Evolutionary conservation across 2,329 filamentous ascomycete species (phyloP).

Genomic region (Dryadomyces quercus-mongolicae): DNA sequence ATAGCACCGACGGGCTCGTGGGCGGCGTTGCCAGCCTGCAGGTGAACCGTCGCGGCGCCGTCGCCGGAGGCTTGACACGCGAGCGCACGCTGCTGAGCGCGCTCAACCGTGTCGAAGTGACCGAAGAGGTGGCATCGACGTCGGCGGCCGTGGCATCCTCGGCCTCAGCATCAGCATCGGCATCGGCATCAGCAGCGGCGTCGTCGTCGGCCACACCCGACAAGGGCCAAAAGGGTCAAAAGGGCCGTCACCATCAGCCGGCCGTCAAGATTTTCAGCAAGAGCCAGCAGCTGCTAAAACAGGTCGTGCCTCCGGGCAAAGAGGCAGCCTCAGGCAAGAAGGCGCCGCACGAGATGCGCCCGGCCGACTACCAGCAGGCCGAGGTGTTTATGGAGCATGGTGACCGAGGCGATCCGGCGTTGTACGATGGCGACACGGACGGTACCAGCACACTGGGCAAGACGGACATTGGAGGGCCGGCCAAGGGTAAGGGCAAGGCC

Average conservation of each 20-base stretch:
- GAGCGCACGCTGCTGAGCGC: constrained; percentile 77
- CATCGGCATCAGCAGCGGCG: no score
- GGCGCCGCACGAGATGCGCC: constrained; percentile 46
- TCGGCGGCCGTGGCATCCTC: neutral
- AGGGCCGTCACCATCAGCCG: neutral
- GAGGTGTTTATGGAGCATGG: constrained; percentile 76
- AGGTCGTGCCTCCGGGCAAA: constrained; percentile 22
- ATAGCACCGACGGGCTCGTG: constrained; percentile 86
- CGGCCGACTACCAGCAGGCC: constrained; percentile 53
- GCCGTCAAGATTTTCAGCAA: constrained; percentile 66
- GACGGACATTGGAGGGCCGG: constrained; percentile 21
- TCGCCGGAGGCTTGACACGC: constrained; percentile 61
- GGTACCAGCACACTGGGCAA: constrained; percentile 19
- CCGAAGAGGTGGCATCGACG: constrained; percentile 23
- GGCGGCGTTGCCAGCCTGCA: constrained; percentile 74
- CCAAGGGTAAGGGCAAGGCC: constrained; percentile 12
- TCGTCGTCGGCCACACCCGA: neutral
- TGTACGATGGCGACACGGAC: constrained; percentile 58
- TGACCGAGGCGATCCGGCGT: constrained; percentile 68
- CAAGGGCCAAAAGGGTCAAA: neutral
- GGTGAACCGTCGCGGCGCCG: constrained; percentile 73
- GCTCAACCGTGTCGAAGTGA: constrained; percentile 59
- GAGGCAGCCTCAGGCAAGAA: constrained; percentile 9
- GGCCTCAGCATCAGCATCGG: no score
- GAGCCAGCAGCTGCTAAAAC: constrained; percentile 35